Conservation (phyloP, 352 stramenopile genomes). For the Phytophthora meadii region DNA sequence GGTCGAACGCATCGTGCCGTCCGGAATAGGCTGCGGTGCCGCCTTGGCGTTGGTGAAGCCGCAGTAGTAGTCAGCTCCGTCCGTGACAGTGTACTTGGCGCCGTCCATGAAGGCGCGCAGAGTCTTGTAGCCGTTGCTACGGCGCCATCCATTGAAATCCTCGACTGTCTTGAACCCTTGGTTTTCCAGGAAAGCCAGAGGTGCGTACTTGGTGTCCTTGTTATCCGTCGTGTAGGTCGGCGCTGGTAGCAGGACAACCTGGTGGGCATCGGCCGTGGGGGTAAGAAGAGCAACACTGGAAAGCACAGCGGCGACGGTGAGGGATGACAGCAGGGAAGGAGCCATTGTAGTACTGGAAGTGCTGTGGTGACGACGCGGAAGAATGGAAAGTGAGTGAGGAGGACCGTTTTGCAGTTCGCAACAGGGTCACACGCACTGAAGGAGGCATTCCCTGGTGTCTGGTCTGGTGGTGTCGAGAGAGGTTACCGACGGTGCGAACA, state of each 20-base stretch:
- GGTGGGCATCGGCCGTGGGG: constrained; percentile 39
- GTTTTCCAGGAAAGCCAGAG: constrained; percentile 58
- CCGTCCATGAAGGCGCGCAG: constrained; percentile 56
- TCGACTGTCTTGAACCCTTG: constrained; percentile 50
- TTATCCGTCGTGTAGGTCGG: constrained; percentile 50
- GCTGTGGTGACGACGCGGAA: constrained; percentile 3
- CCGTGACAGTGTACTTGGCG: constrained; percentile 43
- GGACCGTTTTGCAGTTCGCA: constrained; percentile 14
- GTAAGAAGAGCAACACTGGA: constrained; percentile 36
- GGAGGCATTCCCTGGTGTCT: constrained; percentile 10
- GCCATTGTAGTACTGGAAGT: constrained; percentile 13
- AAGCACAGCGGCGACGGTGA: constrained; percentile 33
- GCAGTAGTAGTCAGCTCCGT: constrained; percentile 44
- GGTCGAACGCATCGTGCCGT: constrained; percentile 44
- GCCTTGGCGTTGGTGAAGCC: constrained; percentile 39
- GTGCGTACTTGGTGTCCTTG: constrained; percentile 49
- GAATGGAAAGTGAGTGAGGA: constrained; percentile 24
- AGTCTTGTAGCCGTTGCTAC: constrained; percentile 55
- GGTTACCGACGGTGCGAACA: constrained; percentile 1
- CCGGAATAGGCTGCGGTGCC: constrained; percentile 39
- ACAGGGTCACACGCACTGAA: constrained; percentile 3
- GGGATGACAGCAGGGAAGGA: constrained; percentile 31
- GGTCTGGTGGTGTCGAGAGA: constrained; percentile 23
- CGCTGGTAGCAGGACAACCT: constrained; percentile 48
- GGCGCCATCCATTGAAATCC: constrained; percentile 52